Evolutionary conservation across 108 stramenopile genomes (phyloP), one percentile per base, ranked within the genome.

Genomic region (Cafeteria roenbergensis): DNA sequence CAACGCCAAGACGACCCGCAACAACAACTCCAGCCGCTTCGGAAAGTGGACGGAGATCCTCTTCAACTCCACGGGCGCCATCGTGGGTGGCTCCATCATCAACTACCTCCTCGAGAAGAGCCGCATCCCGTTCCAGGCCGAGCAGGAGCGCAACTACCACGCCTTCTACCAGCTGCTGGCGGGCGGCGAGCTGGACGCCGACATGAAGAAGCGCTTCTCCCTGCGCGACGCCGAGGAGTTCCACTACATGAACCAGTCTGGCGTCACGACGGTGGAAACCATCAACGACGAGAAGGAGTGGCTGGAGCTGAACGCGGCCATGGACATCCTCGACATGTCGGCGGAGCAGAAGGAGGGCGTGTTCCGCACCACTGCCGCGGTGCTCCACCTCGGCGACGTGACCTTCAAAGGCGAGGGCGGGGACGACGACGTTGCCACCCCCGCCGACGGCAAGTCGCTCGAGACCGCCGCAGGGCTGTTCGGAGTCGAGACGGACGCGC

Each of bases 1-100:
- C n/a, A 99, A 99, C 73, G 98, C 98, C 73, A 87, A 90, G 65
- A 99, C 98, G 12, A 78, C 97, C 26, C 77, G 95, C 55, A 99
- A 99, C 81, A 94, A 99, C 82, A 99, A 99, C 87, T 93, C 91
- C 17, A 93, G 91, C 9, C 92, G 98, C 31, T 99, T 97, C 73
- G 98, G 98, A 34, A 97, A 97, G 86, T 91, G 92, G 79, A 95
- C 95, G 75, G 73, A 67, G 62, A 74, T 82, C 26, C 64, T 80
- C 53, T 80, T 80, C 60, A 75, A 80, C 37, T 27, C 65, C 50
- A 54, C 51, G 56, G 80, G 78, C 31, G n/a, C 48, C 34, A 75
- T 82, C 55, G 57, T 71, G n/a, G 82, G 82, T 37, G 76, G 68
- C 1, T 50, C 68, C 73, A 84, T 84, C 69, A 80, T 77, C 52